These are phyloP conservation scores for Candolleomyces efflorescens DNA, from an alignment of 768 basidiomycete genomes.

Conservation along the genomic window DNA sequence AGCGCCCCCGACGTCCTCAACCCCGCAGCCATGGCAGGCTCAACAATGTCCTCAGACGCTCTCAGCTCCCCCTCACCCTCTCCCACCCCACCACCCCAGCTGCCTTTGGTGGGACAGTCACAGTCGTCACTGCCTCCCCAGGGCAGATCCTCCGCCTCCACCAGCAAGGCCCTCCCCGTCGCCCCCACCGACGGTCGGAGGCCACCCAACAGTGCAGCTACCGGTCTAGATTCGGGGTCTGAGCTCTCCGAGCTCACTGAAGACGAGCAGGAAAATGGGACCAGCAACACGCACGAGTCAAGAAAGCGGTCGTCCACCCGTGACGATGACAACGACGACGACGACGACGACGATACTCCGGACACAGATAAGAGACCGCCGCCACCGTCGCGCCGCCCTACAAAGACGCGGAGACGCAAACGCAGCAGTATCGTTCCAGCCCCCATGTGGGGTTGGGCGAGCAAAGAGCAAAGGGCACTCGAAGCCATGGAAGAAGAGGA, in stretches of 20 bases:
- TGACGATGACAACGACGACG: conserved; percentile 16
- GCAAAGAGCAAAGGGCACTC: conserved; percentile 31
- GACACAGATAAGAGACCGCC: conserved; percentile 18
- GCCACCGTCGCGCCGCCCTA: conserved; percentile 8
- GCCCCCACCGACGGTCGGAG: conserved; percentile 17
- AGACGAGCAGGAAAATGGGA: conserved; percentile 58
- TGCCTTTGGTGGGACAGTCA: conserved; percentile 10
- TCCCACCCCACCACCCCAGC: conserved; percentile 42
- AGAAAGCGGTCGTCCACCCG: conserved; percentile 9
- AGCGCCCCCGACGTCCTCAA: conserved; percentile 10
- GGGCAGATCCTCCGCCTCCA: conserved; percentile 19
- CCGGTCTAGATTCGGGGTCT: conserved; percentile 54
- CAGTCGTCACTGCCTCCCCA: conserved; percentile 10
- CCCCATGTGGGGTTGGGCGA: conserved; percentile 87
- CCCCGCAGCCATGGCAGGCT: conserved; percentile 45
- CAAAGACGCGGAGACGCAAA: conserved; percentile 34
- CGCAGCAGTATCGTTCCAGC: conserved; percentile 70
- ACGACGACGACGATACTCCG: conserved; percentile 23
- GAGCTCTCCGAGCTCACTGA: conserved; percentile 84
- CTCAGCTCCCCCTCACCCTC: conserved; percentile 70
- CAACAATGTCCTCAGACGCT: conserved; percentile 60
- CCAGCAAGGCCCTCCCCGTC: conserved; percentile 17
- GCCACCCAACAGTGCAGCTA: conserved; percentile 13
- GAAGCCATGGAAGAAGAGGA: conserved; percentile 48
- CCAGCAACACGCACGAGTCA: conserved; percentile 18